Conservation (phyloP, 257 asterid species). For the Dorcoceras hygrometricum region DNA sequence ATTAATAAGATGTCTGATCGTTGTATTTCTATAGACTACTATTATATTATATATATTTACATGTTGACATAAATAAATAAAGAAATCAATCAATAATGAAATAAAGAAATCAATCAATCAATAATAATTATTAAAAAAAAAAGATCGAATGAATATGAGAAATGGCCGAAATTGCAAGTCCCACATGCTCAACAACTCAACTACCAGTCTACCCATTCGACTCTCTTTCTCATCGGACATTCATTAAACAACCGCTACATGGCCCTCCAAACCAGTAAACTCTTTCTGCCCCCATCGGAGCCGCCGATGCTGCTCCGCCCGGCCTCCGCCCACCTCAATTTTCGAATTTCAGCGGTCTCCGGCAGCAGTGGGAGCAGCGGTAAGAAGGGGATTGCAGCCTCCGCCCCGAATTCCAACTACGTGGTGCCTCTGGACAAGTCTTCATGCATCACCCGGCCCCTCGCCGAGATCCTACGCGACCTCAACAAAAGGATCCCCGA, state of each 20-base stretch:
- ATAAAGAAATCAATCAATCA: no score
- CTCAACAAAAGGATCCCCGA: slow-evolving; percentile 91
- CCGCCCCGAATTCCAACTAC: slow-evolving; percentile 73
- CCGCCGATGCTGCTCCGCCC: not conserved
- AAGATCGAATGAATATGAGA: not conserved
- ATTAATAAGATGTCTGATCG: no score
- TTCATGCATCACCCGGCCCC: slow-evolving; percentile 83
- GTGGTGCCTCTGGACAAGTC: slow-evolving; percentile 90
- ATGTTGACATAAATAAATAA: no score
- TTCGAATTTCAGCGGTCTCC: slow-evolving; percentile 35
- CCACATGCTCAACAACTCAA: not conserved
- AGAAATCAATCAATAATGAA: no score
- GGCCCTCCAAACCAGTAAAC: not conserved
- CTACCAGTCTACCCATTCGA: not conserved
- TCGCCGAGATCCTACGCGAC: slow-evolving; percentile 90
- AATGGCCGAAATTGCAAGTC: not conserved
- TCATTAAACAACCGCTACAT: not conserved
- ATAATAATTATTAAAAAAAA: no score
- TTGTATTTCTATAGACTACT: no score
- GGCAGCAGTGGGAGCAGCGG: slow-evolving; percentile 37
- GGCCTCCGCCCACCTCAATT: not conserved
- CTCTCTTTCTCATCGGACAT: not conserved
- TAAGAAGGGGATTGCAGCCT: slow-evolving; percentile 51
- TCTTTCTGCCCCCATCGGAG: not conserved
- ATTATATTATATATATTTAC: no score